Evolutionary conservation across 805 yeast genomes (phyloP), one percentile per base, ranked within the genome.

Genomic region (Priceomyces carsonii): DNA sequence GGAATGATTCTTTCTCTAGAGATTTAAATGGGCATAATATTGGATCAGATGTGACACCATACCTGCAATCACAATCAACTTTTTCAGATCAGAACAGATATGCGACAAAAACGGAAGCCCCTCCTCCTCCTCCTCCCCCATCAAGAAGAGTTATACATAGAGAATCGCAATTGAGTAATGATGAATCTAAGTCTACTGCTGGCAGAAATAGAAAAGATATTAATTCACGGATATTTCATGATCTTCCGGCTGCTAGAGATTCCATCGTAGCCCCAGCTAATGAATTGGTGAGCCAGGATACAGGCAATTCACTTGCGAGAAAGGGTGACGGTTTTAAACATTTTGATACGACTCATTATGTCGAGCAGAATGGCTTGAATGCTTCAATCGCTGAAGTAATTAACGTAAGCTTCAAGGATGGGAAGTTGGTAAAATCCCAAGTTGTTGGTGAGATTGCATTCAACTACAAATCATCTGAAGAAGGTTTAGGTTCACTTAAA

Each of bases 371-470:
- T 23, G 95, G 93, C 2, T 66, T 91, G 46, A 86, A 82, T 49
- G 80, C 90, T 3, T 83, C 95, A 30, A 67, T 89, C 44, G 90
- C 93, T n/a, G 98, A 91, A 63, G 80, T 85, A 8, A 69, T 87
- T 43, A 82, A 79, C 53, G 95, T 88, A 4, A 71, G 75, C 13
- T 81, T 81, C 59, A 78, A 75, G 43, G 86, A 82, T 51, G 95
- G 95, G 13, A 61, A 62, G 28, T 63, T 81, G 23, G 57, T 60
- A 8, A 72, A 77, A 22, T 75, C 87, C 6, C 80, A 82, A 52
- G 71, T 82, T 8, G 73, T 83, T 36, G 97, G 98, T 34, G 97
- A 91, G 62, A 69, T 90, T 47, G 95, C 96, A 0, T 76, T 89
- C 56, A 82, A 82, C 48, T 86, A 80, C 55, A 71, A 73, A 29